These are phyloP conservation scores for Podaxis sp. DNA, from an alignment of 768 basidiomycete species.

Conservation along the genomic window DNA sequence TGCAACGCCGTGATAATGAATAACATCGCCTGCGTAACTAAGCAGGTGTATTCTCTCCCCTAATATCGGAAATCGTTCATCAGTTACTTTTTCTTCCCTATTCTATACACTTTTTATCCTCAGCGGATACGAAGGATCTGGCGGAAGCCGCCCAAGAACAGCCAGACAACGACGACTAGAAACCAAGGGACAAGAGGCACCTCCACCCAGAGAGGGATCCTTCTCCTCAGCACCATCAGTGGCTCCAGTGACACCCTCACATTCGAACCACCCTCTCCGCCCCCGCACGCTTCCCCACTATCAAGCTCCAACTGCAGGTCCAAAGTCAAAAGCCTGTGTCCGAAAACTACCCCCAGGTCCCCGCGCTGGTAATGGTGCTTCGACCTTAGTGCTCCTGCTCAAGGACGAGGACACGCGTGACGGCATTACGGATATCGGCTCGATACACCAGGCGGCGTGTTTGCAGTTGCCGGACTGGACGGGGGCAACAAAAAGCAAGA, in stretches of 20 bases:
- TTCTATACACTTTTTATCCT: no score
- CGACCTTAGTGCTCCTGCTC: constrained; percentile 68
- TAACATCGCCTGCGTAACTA: no score
- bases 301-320: constrained; percentile 45
- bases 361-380: constrained; percentile 92
- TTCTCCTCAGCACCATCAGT: constrained; percentile 17
- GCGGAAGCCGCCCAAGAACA: not conserved
- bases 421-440: constrained; percentile 82
- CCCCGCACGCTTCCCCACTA: constrained; percentile 15
- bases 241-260: constrained; percentile 17
- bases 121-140: no score
- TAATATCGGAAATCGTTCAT: no score
- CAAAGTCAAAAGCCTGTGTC: no score
- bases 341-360: constrained; percentile 55
- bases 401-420: constrained; percentile 92
- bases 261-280: constrained; percentile 14
- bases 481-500: constrained; percentile 78
- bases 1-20: no score
- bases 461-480: constrained; percentile 55
- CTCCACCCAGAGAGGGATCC: not conserved
- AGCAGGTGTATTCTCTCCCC: no score
- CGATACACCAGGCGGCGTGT: constrained; percentile 56
- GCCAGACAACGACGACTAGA: not conserved
- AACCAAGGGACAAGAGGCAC: not conserved
- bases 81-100: no score